Evolutionary conservation across 2,329 filamentous ascomycete genomes (phyloP).

Genomic region (Xylariaceae sp.): DNA sequence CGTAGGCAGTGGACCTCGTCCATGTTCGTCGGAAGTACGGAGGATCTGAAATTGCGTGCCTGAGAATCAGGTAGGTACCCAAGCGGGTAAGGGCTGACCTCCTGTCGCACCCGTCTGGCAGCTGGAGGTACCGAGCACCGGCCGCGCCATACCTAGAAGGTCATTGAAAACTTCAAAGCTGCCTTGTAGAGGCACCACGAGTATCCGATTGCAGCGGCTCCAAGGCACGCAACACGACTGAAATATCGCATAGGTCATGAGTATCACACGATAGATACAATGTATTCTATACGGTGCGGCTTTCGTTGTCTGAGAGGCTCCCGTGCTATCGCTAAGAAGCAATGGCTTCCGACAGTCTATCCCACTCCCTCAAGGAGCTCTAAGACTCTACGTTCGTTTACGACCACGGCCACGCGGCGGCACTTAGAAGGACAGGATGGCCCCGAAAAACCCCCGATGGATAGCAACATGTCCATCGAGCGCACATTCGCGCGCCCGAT

Average conservation of each 20-base stretch:
- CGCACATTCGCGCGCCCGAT: slow-evolving; percentile 63
- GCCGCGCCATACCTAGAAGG: neutral
- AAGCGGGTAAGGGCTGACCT: too few relatives aligned
- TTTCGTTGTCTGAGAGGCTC: slow-evolving; percentile 27
- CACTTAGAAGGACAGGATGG: too few relatives aligned
- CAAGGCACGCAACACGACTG: too few relatives aligned
- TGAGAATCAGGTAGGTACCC: too few relatives aligned
- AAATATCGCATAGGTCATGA: too few relatives aligned
- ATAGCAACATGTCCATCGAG: too few relatives aligned
- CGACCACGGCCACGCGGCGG: neutral
- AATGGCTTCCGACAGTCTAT: slow-evolving; percentile 15
- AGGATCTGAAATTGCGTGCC: slow-evolving; percentile 21
- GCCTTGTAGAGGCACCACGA: slow-evolving; percentile 5
- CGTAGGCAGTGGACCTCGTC: neutral
- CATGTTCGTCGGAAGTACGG: slow-evolving; percentile 14
- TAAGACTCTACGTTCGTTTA: neutral
- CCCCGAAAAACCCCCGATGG: too few relatives aligned
- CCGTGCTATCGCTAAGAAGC: slow-evolving; percentile 15
- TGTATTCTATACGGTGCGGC: slow-evolving; percentile 27
- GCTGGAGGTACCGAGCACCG: neutral
- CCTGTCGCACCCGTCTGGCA: too few relatives aligned
- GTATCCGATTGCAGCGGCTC: too few relatives aligned
- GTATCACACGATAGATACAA: slow-evolving; percentile 12
- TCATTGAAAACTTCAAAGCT: slow-evolving; percentile 9
- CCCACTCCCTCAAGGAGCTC: slow-evolving; percentile 14